These are phyloP conservation scores for Aspergillus unguis DNA, from an alignment of 2,329 filamentous ascomycete genomes.

Conservation along the genomic window DNA sequence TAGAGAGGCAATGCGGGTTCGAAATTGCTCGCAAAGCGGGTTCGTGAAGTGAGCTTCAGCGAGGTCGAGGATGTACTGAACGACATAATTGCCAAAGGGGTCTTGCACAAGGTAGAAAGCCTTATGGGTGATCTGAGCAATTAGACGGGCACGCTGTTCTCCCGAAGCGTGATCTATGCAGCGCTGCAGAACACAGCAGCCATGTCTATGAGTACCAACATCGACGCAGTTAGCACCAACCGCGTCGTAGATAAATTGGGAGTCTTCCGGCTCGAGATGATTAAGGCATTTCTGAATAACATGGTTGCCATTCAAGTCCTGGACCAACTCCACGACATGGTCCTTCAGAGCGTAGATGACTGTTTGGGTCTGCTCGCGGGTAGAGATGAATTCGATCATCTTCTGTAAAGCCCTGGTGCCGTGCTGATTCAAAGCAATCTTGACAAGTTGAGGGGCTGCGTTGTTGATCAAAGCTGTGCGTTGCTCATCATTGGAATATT, in stretches of 20 bases:
- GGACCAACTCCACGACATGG: constrained; percentile 89
- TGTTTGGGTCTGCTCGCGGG: constrained; percentile 75
- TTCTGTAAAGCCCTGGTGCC: constrained; percentile 95
- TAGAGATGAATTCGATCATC: constrained; percentile 97
- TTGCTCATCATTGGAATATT: constrained; percentile 93
- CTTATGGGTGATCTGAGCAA: constrained; percentile 80
- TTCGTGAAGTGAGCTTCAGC: constrained; percentile 85
- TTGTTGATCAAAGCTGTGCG: constrained; percentile 90
- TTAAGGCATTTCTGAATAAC: constrained; percentile 99
- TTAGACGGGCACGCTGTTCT: constrained; percentile 80
- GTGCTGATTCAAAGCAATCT: constrained; percentile 94
- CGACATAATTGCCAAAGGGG: constrained; percentile 96
- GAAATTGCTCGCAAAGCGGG: constrained; percentile 78
- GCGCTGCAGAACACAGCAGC: constrained; percentile 94
- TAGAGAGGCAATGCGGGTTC: constrained; percentile 64
- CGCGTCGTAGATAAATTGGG: constrained; percentile 95
- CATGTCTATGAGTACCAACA: constrained; percentile 94
- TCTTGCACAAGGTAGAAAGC: constrained; percentile 90
- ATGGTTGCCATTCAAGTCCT: constrained; percentile 97
- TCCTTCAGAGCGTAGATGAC: constrained; percentile 81
- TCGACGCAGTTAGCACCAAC: constrained; percentile 82
- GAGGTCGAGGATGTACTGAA: constrained; percentile 96
- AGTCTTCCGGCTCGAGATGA: constrained; percentile 77
- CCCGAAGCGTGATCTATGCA: constrained; percentile 97
- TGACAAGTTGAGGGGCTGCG: constrained; percentile 79